A percentile compares a stretch with the other conserved stretches of the same genome.
phyloP scores from a whole-genome alignment of 2,329 filamentous ascomycete genomes.

The Aureobasidium sp. region DNA sequence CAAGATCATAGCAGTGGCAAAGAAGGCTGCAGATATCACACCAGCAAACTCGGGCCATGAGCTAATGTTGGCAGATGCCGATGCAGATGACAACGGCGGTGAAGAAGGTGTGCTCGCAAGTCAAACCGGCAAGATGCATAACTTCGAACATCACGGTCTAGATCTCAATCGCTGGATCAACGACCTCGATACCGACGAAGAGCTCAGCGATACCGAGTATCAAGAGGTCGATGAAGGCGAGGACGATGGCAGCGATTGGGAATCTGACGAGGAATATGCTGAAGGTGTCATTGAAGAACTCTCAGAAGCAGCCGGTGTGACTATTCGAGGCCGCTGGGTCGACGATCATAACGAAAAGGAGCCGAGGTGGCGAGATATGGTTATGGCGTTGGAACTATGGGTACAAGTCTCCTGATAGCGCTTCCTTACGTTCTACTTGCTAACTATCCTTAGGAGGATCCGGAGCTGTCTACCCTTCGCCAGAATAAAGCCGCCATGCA shows the following conservation, averaged over 20 bases:
- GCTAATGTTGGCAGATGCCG: slow-evolving; percentile 1
- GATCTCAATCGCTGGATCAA: slow-evolving; percentile 11
- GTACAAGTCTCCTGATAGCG: too few relatives aligned
- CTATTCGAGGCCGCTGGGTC: slow-evolving; percentile 8
- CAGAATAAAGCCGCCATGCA: neutral
- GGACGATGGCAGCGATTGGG: slow-evolving; percentile 9
- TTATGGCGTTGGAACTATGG: neutral
- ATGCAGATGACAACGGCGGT: neutral
- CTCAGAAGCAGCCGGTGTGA: slow-evolving; percentile 7
- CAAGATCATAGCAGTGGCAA: slow-evolving; percentile 2
- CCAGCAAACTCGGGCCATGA: neutral
- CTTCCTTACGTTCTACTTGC: too few relatives aligned
- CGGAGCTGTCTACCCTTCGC: neutral
- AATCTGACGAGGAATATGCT: slow-evolving; percentile 6
- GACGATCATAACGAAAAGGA: slow-evolving; percentile 6
- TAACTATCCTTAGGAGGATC: neutral
- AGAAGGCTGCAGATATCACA: neutral
- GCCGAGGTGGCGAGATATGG: slow-evolving; percentile 3
- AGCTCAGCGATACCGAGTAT: slow-evolving; percentile 9
- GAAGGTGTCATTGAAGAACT: slow-evolving; percentile 11
- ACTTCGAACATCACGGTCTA: slow-evolving; percentile 10
- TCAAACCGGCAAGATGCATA: slow-evolving; percentile 6
- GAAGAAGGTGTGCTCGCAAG: slow-evolving; percentile 9
- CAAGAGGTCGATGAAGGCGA: slow-evolving; percentile 6
- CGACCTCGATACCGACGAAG: slow-evolving; percentile 10